Percentiles rank a stretch among this genome's conserved stretches.
Evolutionary conservation across 2,329 filamentous ascomycete genomes (phyloP).

Genomic region (Endoconidiophora polonica): DNA sequence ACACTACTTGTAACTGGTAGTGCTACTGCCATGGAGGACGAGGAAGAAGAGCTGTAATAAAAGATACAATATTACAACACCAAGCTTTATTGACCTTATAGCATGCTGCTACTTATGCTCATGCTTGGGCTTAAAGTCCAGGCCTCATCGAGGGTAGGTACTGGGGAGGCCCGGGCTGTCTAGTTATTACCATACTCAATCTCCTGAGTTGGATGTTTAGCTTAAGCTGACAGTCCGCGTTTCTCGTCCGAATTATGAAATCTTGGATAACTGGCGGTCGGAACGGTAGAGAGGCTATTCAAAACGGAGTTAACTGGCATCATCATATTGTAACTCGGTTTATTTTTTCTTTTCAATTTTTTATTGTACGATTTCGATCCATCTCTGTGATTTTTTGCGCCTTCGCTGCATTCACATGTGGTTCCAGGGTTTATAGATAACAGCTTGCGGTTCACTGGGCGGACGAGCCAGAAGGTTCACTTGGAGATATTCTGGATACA

Average conservation of each 20-base stretch:
- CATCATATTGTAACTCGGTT: conserved; percentile 3
- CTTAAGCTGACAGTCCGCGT: no score
- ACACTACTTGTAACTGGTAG: conserved; percentile 5
- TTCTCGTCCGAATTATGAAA: conserved; percentile 1
- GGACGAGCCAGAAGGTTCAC: no score
- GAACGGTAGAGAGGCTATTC: neutral
- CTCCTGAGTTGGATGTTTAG: no score
- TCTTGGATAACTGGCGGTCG: neutral
- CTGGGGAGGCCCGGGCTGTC: no score
- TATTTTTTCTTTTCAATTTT: conserved; percentile 6
- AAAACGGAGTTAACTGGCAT: conserved; percentile 11
- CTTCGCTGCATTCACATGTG: no score
- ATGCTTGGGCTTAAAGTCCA: neutral
- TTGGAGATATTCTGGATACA: no score
- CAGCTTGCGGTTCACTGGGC: no score
- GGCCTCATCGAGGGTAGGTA: no score
- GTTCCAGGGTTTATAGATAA: no score
- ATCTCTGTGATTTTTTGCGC: no score
- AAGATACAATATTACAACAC: neutral
- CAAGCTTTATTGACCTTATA: neutral
- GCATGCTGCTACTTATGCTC: neutral
- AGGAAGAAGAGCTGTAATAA: conserved; percentile 13
- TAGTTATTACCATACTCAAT: neutral
- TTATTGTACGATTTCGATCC: neutral
- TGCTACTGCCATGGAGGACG: conserved; percentile 11